A percentile compares a stretch with the other conserved stretches of the same genome.
phyloP scores from a whole-genome alignment of 768 basidiomycete species.

The Astraeus odoratus region DNA sequence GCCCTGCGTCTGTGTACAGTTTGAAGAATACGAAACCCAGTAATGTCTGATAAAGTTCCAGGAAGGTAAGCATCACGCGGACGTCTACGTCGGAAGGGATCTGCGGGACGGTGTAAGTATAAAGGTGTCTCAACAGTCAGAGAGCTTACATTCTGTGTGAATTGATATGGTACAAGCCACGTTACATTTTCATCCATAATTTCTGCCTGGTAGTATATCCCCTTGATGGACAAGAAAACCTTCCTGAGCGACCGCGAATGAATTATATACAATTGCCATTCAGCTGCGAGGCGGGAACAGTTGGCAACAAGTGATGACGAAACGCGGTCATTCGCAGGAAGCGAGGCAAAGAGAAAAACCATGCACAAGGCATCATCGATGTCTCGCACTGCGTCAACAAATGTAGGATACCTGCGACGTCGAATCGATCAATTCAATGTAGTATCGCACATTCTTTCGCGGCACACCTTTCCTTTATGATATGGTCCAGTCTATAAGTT shows the following conservation, averaged over 20 bases:
- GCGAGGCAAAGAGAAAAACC: constrained; percentile 84
- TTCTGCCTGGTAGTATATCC: constrained; percentile 96
- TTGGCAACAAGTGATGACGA: constrained; percentile 83
- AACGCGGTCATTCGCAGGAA: constrained; percentile 81
- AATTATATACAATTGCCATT: constrained; percentile 97
- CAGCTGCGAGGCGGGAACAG: constrained; percentile 81
- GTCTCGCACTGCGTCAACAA: constrained; percentile 90
- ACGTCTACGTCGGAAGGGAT: constrained; percentile 94
- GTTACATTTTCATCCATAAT: constrained; percentile 88
- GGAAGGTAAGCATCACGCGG: constrained; percentile 95
- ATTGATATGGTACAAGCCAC: constrained; percentile 97
- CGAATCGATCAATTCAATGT: constrained; percentile 9
- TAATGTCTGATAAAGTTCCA: constrained; percentile 95
- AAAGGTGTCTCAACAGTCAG: not conserved
- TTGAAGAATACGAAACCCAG: constrained; percentile 96
- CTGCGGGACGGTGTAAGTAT: constrained; percentile 33
- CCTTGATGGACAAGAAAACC: constrained; percentile 94
- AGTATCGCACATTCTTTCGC: not conserved
- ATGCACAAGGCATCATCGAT: constrained; percentile 97
- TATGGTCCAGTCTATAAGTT: constrained; percentile 86
- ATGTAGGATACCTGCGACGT: constrained; percentile 92
- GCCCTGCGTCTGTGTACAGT: constrained; percentile 89
- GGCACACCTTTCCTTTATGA: constrained; percentile 90
- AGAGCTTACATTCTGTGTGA: constrained; percentile 79
- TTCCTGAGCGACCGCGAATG: constrained; percentile 79